These are phyloP conservation scores for Arxiozyma bovina DNA, from an alignment of 1,139 yeast genomes.

Conservation along the genomic window DNA sequence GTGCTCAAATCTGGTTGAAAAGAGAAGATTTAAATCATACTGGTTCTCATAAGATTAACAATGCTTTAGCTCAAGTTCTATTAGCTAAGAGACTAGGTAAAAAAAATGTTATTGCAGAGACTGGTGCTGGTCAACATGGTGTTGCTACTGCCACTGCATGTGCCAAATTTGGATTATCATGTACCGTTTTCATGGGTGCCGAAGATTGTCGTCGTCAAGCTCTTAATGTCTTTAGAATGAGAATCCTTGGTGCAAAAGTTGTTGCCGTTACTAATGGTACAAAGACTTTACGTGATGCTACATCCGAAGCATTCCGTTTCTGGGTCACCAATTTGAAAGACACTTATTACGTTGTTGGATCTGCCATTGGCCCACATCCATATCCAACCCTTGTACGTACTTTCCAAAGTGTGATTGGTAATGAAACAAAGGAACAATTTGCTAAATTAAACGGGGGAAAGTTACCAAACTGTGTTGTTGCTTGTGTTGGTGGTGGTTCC, in stretches of 20 bases:
- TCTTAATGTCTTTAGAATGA: slow-evolving; percentile 92
- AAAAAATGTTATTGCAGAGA: slow-evolving; percentile 86
- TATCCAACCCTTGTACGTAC: slow-evolving; percentile 97
- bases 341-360: slow-evolving; percentile 93
- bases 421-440: slow-evolving; percentile 89
- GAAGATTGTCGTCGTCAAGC: slow-evolving; percentile 99
- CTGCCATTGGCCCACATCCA: slow-evolving; percentile 99
- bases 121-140: slow-evolving; percentile 99
- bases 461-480: slow-evolving; percentile 87
- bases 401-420: slow-evolving; percentile 94
- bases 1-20: slow-evolving; percentile 96
- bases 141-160: slow-evolving; percentile 99
- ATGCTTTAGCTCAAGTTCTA: slow-evolving; percentile 89
- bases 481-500: slow-evolving; percentile 99
- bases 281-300: slow-evolving; percentile 91
- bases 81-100: slow-evolving; percentile 90
- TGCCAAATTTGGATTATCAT: slow-evolving; percentile 91
- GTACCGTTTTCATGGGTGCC: slow-evolving; percentile 98
- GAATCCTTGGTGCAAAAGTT: slow-evolving; percentile 90
- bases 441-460: slow-evolving; percentile 66
- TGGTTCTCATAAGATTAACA: slow-evolving; percentile 95
- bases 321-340: slow-evolving; percentile 86
- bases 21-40: slow-evolving; percentile 98
- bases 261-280: slow-evolving; percentile 93
- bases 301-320: slow-evolving; percentile 89